Evolutionary conservation across 345 rosid genomes (phyloP), one percentile per base, ranked within the genome.

Genomic region (Psidium friedrichsthalianum): DNA sequence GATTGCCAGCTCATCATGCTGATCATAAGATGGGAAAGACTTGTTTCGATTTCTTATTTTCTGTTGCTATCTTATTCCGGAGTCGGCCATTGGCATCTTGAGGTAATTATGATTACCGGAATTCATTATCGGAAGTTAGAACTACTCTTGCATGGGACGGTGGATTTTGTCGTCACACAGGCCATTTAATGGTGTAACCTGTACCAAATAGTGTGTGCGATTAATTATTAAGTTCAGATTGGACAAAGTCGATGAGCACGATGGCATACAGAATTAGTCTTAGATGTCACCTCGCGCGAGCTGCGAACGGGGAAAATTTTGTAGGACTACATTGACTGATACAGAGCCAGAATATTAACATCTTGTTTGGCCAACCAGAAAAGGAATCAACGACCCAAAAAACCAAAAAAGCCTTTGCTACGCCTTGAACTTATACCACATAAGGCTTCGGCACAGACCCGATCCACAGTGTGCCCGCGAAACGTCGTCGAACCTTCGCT

Each of bases 1-100:
- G 88, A 89, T 32, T 95, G 99, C 94, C 91, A 98, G 88, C 93
- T 95, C 87, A 92, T 95, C 18, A 95, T 92, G 92, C 98, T 95
- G 88, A 94, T 74, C 8, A 9, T 32, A 36, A 8, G 78, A 69
- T 18, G 8, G 36, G 52, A 42, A 42, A 18, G 24, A 58, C 49
- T 51, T 22, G 24, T 69, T 69, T 18, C 1, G 42, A 69, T 32
- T 69, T 69, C 78, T 32, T 32, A 69, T 8, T 69, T 36, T 69
- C 12, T 69, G 47, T 11, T n/a, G n/a, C n/a, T n/a, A n/a, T n/a
- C n/a, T n/a, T n/a, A n/a, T n/a, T n/a, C n/a, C n/a, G 9, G 56
- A 55, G 24, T 20, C 56, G 24, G 24, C 21, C 6, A 5, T 32
- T 8, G 18, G 78, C 3, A 1, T 18, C 78, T 64, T 64, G 76